Percentiles rank a stretch among this genome's conserved stretches.
Evolutionary conservation across 768 basidiomycete species (phyloP).

Genomic region (Leccinellum rugosiceps): DNA sequence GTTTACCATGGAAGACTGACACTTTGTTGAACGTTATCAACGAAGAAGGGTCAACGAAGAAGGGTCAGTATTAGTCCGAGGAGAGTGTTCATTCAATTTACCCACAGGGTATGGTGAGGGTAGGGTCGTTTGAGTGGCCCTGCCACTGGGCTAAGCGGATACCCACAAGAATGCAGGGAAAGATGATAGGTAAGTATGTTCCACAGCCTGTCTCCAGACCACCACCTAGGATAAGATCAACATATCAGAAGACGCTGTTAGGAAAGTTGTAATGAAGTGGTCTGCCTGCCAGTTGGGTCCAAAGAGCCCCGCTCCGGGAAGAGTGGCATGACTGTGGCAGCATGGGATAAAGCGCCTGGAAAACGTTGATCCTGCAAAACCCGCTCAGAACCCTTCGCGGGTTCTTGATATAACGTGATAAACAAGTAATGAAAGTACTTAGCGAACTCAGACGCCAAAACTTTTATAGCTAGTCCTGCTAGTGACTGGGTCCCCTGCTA

Average conservation of each 20-base stretch:
- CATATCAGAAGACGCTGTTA: not conserved
- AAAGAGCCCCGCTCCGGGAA: not conserved
- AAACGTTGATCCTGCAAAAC: not conserved
- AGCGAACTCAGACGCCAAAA: not conserved
- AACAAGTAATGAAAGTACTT: not conserved
- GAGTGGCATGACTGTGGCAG: not conserved
- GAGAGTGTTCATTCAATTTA: not conserved
- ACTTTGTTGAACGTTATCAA: not conserved
- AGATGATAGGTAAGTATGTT: not conserved
- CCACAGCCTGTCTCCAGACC: not conserved
- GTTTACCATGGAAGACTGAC: not conserved
- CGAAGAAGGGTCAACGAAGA: not conserved
- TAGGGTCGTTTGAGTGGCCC: not conserved
- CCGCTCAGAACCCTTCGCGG: constrained; percentile 10
- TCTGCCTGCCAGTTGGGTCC: not conserved
- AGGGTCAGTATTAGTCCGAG: not conserved
- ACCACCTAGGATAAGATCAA: not conserved
- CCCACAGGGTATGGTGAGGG: not conserved
- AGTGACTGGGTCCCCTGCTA: not conserved
- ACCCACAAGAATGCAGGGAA: not conserved
- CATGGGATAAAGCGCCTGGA: not conserved
- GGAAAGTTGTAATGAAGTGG: too few relatives aligned
- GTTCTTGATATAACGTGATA: not conserved
- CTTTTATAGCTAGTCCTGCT: not conserved
- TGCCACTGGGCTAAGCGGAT: too few relatives aligned